phyloP scores from a whole-genome alignment of 2,329 filamentous ascomycete genomes.

The Coniochaeta hoffmannii region DNA sequence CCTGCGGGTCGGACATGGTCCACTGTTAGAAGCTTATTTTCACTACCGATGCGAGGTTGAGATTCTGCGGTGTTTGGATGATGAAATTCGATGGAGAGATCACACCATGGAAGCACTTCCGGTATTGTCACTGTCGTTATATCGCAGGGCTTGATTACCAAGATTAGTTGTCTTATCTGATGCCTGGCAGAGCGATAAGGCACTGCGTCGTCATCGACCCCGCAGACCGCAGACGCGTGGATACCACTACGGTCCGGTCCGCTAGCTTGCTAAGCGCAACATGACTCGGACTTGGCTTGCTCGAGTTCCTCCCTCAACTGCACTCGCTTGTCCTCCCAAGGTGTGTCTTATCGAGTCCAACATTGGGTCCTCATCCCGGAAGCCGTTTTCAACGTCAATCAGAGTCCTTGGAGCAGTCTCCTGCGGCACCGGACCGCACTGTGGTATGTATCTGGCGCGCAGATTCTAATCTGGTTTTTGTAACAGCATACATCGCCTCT shows the following conservation, averaged over 20 bases:
- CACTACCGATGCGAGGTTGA: too few species aligned
- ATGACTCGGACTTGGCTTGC: too few species aligned
- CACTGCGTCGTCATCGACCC: background rate
- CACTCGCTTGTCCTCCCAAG: background rate
- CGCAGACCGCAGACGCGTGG: background rate
- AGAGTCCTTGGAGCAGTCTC: too few species aligned
- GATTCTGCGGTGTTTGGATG: too few species aligned
- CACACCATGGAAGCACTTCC: background rate
- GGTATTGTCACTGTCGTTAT: background rate
- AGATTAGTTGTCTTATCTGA: background rate
- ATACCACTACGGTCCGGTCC: background rate
- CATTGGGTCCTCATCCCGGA: too few species aligned
- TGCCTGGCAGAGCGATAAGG: background rate
- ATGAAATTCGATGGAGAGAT: too few species aligned
- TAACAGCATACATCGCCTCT: too few species aligned
- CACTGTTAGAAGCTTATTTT: background rate
- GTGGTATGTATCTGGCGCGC: too few species aligned
- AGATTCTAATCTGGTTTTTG: too few species aligned
- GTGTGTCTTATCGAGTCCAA: too few species aligned
- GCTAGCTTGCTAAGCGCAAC: background rate
- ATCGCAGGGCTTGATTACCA: background rate
- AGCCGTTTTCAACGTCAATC: too few species aligned
- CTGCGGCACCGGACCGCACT: too few species aligned
- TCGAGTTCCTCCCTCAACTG: background rate
- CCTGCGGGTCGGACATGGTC: background rate